A percentile compares a stretch with the other conserved stretches of the same genome.
Conservation (phyloP, 2,329 filamentous ascomycete species). For the Graphilbum fragrans region DNA sequence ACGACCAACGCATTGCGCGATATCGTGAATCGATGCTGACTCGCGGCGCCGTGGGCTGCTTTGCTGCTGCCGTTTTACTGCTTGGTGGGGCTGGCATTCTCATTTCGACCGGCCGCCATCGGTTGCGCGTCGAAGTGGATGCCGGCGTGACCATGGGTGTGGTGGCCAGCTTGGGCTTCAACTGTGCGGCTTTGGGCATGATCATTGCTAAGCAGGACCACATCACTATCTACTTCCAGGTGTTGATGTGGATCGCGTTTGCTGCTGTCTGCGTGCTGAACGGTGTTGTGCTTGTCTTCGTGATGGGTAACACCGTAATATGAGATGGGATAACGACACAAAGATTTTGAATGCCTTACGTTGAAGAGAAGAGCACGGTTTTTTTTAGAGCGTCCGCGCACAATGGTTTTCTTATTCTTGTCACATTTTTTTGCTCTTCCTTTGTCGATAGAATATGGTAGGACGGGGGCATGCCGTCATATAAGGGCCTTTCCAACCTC, state of each 20-base stretch:
- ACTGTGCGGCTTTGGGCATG: constrained; percentile 47
- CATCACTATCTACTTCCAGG: constrained; percentile 28
- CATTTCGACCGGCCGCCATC: constrained; percentile 55
- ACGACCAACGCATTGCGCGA: constrained; percentile 34
- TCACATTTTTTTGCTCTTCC: too few species aligned
- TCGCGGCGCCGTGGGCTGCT: constrained; percentile 38
- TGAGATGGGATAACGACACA: too few species aligned
- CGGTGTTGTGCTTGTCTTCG: constrained; percentile 38
- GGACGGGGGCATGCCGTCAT: too few species aligned
- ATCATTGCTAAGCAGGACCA: constrained; percentile 38
- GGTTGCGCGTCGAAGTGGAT: constrained; percentile 59
- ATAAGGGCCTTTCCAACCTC: too few species aligned
- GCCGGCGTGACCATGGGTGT: constrained; percentile 59
- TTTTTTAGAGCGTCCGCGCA: too few species aligned
- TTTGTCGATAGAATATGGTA: too few species aligned
- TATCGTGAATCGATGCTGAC: constrained; percentile 45
- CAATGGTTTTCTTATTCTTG: too few species aligned
- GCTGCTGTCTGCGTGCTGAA: constrained; percentile 33
- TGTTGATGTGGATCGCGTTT: constrained; percentile 31
- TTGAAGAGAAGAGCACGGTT: too few species aligned
- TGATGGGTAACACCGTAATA: constrained; percentile 26
- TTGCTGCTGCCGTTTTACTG: constrained; percentile 48
- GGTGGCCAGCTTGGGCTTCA: constrained; percentile 52
- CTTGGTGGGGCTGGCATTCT: constrained; percentile 54
- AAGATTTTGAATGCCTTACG: too few species aligned